Conservation (phyloP, 176 grass and related monocot species). For the Oryza officinalis region DNA sequence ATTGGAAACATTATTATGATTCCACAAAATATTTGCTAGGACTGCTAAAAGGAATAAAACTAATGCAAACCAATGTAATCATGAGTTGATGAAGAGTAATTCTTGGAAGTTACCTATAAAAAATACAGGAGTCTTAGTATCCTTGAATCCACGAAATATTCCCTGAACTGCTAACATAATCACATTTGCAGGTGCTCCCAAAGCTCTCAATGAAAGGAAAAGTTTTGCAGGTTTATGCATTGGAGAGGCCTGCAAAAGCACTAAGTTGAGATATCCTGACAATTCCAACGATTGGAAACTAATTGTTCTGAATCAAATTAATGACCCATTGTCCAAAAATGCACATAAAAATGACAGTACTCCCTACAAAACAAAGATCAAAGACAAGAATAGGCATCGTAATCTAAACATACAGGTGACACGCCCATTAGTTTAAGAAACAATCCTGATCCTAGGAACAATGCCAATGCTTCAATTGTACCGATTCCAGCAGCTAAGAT, state of each 20-base stretch:
- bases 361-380: neutral
- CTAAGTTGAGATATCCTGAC: constrained; percentile 21
- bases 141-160: constrained; percentile 91
- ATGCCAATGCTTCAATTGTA: constrained; percentile 69
- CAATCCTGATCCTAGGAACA: constrained; percentile 67
- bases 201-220: constrained; percentile 81
- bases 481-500: constrained; percentile 61
- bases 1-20: neutral
- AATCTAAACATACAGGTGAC: constrained; percentile 65
- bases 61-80: neutral
- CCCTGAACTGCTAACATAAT: constrained; percentile 87
- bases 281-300: neutral
- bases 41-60: neutral
- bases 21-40: constrained; percentile 4
- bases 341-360: neutral
- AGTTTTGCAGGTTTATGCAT: constrained; percentile 66
- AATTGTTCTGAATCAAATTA: constrained; percentile 9
- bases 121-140: constrained; percentile 86
- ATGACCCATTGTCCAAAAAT: neutral
- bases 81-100: constrained; percentile 19
- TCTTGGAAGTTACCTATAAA: constrained; percentile 67
- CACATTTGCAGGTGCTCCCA: constrained; percentile 89
- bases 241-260: constrained; percentile 62
- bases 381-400: constrained; percentile 3
- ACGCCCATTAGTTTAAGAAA: constrained; percentile 80